Base-by-base conservation (phyloP, 2,329 filamentous ascomycete genomes). In the Cladosporium oxysporum region DNA sequence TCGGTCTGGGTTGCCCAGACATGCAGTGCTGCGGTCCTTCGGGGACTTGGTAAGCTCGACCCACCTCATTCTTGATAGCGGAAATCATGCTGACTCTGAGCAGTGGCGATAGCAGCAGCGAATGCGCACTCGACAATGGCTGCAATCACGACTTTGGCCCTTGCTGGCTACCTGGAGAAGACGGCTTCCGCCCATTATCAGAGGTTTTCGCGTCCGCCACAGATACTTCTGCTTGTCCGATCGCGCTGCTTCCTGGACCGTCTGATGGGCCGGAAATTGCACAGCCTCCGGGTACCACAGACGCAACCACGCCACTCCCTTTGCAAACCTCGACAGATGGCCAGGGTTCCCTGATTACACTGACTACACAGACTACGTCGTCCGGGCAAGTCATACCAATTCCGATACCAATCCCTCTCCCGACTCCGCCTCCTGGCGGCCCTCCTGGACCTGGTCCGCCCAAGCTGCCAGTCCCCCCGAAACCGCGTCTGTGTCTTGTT, bases 21-120 rank as follows among this genome's bases (percentile, higher is more conserved):
- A 62, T 62, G 60, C 33, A 62, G 33, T 62, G 60, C 33, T 62
- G 60, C 16, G 23, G 33, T 14, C 8, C 49, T 23, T 21, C 7
- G 10, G 49, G 49, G 4, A 37, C 29, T 29, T 62, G 60, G 60
- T 62, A 41, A 41, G 60, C 41, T 21, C 2, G 14, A 53, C 0
- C 0, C 2, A 31, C 3, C 28, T 21, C 12, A 14, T 4, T 26
- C 23, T 28, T 18, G 2, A 0, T 16, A 18, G 11, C 3, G 18
- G 14, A 41, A 3, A 18, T 2, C 5, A n/a, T 21, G 10, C 49
- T 62, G 23, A 62, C 33, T 6, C 23, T 7, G 18, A 33, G 21
- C 33, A 62, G 60, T 50, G 60, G 60, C 23, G 53, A 49, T 10
- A 23, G 33, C 5, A 16, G 21, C 23, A 12, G n/a, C 12, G 47